Evolutionary conservation across 768 basidiomycete species (phyloP), one percentile per base, ranked within the genome.

Genomic region (Termitomyces sp.): DNA sequence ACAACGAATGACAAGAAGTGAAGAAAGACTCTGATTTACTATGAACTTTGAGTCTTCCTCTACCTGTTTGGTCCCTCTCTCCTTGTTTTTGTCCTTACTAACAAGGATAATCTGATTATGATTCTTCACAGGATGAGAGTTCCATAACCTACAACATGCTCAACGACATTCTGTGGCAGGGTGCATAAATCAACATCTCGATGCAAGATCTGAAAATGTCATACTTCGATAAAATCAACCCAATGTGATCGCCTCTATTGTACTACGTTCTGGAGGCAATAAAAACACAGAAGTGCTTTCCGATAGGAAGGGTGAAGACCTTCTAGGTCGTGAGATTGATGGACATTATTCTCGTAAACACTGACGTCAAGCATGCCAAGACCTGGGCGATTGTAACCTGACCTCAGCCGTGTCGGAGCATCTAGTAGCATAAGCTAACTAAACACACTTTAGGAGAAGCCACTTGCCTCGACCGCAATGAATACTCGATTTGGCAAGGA

Each of bases 201-300:
- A 60, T 61, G 62, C 53, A 52, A n/a, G 58, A 61, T 16, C 30
- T 30, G 3, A 61, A 28, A 35, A 61, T 61, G 22, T 58, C 28
- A n/a, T 43, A 56, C 52, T 40, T 63, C 2, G 64, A 55, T 24
- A 26, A 60, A 33, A 11, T 26, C 5, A 35, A 49, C 62, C 44
- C 54, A 61, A 36, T 48, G 56, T 22, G 5, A 28, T 61, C 7
- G 36, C 32, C n/a, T 66, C n/a, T n/a, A n/a, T n/a, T n/a, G n/a
- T 59, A 28, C 61, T 77, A 35, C 65, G 64, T 2, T 68, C 71
- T 33, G 58, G 66, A 5, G 72, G 3, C 67, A n/a, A 57, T 70
- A 46, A 52, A 62, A n/a, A 65, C 71, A 2, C 58, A 59, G 26
- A 56, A 62, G 0, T 74, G 70, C 47, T 67, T 71, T 50, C 56